These are phyloP conservation scores for Tetrapyrgos nigripes DNA, from an alignment of 1,284 basidiomycete species.

Conservation along the genomic window DNA sequence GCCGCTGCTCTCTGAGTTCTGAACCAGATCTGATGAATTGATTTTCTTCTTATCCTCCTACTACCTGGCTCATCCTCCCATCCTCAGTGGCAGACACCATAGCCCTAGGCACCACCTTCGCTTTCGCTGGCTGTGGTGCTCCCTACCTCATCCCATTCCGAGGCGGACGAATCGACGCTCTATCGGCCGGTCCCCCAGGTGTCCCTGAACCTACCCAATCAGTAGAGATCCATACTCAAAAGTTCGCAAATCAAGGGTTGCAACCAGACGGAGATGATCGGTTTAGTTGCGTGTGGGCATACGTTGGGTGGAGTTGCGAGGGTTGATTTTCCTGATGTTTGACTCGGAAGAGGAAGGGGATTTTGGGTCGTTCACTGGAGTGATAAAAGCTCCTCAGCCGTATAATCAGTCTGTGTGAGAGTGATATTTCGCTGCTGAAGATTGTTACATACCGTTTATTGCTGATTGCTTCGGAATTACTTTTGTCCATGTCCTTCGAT, in stretches of 20 bases:
- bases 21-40: not conserved
- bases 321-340: constrained; percentile 44
- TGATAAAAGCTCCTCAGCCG: constrained; percentile 33
- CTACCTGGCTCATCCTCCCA: too few species aligned
- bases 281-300: constrained; percentile 49
- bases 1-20: not conserved
- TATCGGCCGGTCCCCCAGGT: constrained; percentile 33
- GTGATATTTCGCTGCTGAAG: not conserved
- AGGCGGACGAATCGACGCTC: constrained; percentile 43
- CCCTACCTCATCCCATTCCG: constrained; percentile 45
- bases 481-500: not conserved
- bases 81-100: constrained; percentile 44
- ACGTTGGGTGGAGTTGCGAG: constrained; percentile 39
- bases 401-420: constrained; percentile 44
- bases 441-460: too few species aligned
- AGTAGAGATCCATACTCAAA: constrained; percentile 35
- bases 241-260: constrained; percentile 46
- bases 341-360: too few species aligned
- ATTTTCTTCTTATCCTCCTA: too few species aligned
- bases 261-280: constrained; percentile 46
- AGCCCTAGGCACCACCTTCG: constrained; percentile 39
- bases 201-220: constrained; percentile 42
- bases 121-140: constrained; percentile 42
- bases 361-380: too few species aligned
- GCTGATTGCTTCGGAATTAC: too few species aligned